phyloP scores from a whole-genome alignment of 2,329 filamentous ascomycete species.

The Pestalotiopsis sp. region DNA sequence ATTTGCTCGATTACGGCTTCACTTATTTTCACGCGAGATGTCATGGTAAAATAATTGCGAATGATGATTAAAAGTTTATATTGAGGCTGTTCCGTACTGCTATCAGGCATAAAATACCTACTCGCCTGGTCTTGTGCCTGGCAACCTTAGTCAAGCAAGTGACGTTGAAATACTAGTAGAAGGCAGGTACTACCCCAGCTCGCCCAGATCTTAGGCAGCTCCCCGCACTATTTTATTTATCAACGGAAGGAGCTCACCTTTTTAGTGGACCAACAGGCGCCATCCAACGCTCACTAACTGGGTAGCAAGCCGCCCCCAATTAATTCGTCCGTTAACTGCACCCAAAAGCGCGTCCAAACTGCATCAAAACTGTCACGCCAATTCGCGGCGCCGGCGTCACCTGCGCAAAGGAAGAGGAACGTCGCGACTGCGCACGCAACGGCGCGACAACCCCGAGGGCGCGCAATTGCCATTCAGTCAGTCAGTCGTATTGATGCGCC shows the following conservation, averaged over 20 bases:
- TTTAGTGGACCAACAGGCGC: background rate
- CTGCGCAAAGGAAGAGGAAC: background rate
- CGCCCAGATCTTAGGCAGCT: background rate
- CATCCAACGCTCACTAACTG: too few relatives aligned
- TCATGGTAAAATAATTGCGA: too few relatives aligned
- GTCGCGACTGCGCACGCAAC: background rate
- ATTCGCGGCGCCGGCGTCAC: background rate
- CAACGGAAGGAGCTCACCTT: background rate
- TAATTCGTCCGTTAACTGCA: background rate
- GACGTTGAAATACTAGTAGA: background rate
- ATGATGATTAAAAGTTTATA: too few relatives aligned
- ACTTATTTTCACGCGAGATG: too few relatives aligned
- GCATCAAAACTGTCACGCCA: background rate
- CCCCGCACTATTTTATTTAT: background rate
- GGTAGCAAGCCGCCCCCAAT: background rate
- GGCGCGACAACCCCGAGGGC: background rate
- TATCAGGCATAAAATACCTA: too few relatives aligned
- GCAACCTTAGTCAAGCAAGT: too few relatives aligned
- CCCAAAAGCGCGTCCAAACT: background rate
- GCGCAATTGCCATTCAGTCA: background rate
- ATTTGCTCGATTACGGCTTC: too few relatives aligned
- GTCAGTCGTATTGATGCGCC: background rate
- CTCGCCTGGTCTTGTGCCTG: too few relatives aligned
- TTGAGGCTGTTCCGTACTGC: too few relatives aligned
- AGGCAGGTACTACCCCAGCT: background rate